These are phyloP conservation scores for Metarhizium guizhouense DNA, from an alignment of 2,329 filamentous ascomycete species.

Conservation along the genomic window DNA sequence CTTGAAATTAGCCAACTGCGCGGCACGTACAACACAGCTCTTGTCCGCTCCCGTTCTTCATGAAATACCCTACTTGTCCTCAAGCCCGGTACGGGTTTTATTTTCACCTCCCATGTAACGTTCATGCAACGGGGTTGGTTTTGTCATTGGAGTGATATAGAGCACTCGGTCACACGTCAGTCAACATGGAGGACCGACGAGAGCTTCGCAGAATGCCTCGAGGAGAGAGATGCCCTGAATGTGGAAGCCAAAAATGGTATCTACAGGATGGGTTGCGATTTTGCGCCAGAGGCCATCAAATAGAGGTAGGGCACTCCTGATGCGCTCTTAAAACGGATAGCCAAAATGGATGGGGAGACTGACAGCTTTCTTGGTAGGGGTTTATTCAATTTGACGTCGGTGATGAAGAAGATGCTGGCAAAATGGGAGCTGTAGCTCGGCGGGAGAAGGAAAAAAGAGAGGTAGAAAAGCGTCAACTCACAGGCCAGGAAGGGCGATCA, in stretches of 20 bases:
- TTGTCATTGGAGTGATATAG: background rate
- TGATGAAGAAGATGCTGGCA: constrained; percentile 65
- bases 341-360: background rate
- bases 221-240: constrained; percentile 51
- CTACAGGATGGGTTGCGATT: constrained; percentile 68
- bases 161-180: background rate
- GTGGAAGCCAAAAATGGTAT: constrained; percentile 64
- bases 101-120: too few relatives aligned
- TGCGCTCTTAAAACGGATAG: background rate
- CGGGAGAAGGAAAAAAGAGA: constrained; percentile 49
- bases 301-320: constrained; percentile 47
- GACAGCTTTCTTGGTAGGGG: constrained; percentile 24
- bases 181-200: constrained; percentile 29
- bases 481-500: constrained; percentile 60
- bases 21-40: background rate
- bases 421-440: constrained; percentile 44
- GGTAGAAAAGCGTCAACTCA: constrained; percentile 45
- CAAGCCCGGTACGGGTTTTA: background rate
- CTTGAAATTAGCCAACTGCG: background rate
- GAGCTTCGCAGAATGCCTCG: constrained; percentile 42
- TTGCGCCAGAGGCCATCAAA: constrained; percentile 71
- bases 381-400: constrained; percentile 47
- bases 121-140: background rate
- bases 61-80: background rate
- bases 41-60: background rate